Base-by-base conservation (phyloP, 305 asterid species). In the Withania somnifera region DNA sequence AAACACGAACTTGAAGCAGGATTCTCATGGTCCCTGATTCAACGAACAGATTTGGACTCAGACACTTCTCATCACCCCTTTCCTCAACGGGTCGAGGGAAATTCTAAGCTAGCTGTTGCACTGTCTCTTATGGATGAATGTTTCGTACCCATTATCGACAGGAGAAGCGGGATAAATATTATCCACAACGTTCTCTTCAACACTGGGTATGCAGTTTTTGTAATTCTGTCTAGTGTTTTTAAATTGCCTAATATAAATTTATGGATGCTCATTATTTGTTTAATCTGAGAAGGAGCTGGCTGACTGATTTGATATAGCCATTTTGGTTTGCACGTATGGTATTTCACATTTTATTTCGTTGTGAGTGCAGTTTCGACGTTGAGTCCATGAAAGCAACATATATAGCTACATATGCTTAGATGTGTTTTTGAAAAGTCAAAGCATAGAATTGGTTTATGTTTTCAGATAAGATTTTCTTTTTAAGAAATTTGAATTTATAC, bases 51-150 rank as follows among this genome's bases (percentile, higher is more conserved):
- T 68, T 80, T 86, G 38, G 82, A 66, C 61, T 89, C 92, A 56
- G 93, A 92, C 85, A 42, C 90, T 79, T 88, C 92, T 1, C 86
- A 78, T 66, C 86, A 84, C 57, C 84, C 83, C 17, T 89, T 85
- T 85, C 82, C 91, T 67, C 89, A 84, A 83, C 85, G 88, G 78
- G 95, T 90, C 81, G 97, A 91, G 89, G 87, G 95, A 89, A 93
- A 91, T 86, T 90, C 97, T 40, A 93, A 89, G 91, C 89, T 93
- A 66, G 95, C 95, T 79, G 95, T 93, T 77, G 92, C 97, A 26
- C 84, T 90, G 68, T 86, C 97, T 67, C 89, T 92, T 34, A 89
- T 93, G 93, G 91, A 93, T 77, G 97, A 93, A 88, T 93, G 97
- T 86, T 90, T 93, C 82, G 69, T 91, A 85, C 97, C 97, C 80